Conservation (phyloP, 345 rosid species). For the Camelina neglecta region DNA sequence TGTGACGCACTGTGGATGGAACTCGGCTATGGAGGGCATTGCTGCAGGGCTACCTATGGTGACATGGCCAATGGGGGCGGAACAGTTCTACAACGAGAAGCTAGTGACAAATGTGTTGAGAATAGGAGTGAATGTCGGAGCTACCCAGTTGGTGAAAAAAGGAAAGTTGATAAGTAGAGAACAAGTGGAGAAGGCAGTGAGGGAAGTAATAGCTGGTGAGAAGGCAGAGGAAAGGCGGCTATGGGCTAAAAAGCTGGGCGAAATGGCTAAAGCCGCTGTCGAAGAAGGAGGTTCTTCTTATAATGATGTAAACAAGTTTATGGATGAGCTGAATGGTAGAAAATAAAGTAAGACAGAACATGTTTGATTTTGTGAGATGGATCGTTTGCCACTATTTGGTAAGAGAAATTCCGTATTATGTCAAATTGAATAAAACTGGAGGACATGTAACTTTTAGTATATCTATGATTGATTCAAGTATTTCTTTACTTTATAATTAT, state of each 20-base stretch:
- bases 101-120: slow-evolving; percentile 49
- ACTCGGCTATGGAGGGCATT: slow-evolving; percentile 58
- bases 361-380: slow-evolving; percentile 22
- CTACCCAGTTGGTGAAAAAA: slow-evolving; percentile 34
- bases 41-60: slow-evolving; percentile 61
- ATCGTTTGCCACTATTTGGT: neutral
- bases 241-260: slow-evolving; percentile 36
- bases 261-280: slow-evolving; percentile 41
- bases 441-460: neutral
- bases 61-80: slow-evolving; percentile 52
- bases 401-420: neutral
- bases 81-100: slow-evolving; percentile 65
- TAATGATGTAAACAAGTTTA: slow-evolving; percentile 40
- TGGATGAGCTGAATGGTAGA: slow-evolving; percentile 33
- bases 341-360: slow-evolving; percentile 10
- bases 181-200: slow-evolving; percentile 47
- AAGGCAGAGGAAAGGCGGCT: slow-evolving; percentile 41
- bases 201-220: slow-evolving; percentile 45
- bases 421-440: neutral
- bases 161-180: slow-evolving; percentile 48
- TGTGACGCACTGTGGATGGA: slow-evolving; percentile 68
- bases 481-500: neutral
- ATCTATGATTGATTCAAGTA: neutral
- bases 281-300: slow-evolving; percentile 49
- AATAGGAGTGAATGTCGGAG: slow-evolving; percentile 53